Conservation (phyloP, 2,329 filamentous ascomycete genomes). For the Daldinia sp. region DNA sequence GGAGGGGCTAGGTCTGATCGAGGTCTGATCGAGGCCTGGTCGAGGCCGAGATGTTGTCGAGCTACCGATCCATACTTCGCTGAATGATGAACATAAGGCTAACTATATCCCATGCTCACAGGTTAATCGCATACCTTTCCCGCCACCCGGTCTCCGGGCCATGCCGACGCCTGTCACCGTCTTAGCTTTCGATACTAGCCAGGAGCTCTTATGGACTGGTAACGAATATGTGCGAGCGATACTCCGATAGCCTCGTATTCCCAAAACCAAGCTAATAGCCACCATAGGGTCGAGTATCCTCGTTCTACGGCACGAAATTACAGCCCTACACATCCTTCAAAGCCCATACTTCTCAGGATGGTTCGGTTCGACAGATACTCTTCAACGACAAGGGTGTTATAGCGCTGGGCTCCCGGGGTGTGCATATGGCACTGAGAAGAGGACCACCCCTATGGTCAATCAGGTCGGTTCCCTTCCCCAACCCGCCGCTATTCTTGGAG, state of each 20-base stretch:
- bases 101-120: constrained; percentile 49
- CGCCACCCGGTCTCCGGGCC: constrained; percentile 75
- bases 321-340: constrained; percentile 91
- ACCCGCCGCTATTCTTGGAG: neutral
- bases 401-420: constrained; percentile 79
- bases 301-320: constrained; percentile 86
- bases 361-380: constrained; percentile 84
- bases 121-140: constrained; percentile 83
- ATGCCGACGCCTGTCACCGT: constrained; percentile 77
- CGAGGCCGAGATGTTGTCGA: neutral
- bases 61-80: neutral
- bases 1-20: neutral
- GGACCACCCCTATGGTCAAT: constrained; percentile 91
- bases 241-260: neutral
- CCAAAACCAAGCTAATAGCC: constrained; percentile 25
- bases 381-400: constrained; percentile 92
- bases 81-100: constrained; percentile 1
- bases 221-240: constrained; percentile 78
- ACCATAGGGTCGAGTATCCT: constrained; percentile 81
- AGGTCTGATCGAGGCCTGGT: neutral
- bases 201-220: constrained; percentile 92
- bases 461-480: constrained; percentile 59
- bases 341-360: constrained; percentile 76
- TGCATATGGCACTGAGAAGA: constrained; percentile 87
- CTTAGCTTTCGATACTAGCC: constrained; percentile 85